A percentile compares a stretch with the other conserved stretches of the same genome.
Conservation (phyloP, 768 basidiomycete genomes). For the Amanita pallidorosea region DNA sequence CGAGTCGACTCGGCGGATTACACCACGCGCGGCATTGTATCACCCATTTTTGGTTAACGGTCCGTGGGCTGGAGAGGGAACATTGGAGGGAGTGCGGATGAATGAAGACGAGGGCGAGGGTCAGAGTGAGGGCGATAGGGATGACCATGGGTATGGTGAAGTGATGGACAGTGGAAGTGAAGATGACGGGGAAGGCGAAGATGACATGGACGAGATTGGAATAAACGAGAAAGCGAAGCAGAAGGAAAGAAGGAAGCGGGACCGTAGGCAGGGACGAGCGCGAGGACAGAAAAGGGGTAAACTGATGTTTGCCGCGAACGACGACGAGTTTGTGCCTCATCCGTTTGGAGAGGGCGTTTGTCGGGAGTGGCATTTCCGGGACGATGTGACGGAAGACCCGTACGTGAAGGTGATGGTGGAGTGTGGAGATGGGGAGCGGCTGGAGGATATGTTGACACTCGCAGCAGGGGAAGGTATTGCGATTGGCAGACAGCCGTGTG, state of each 20-base stretch:
- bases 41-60: conserved; percentile 58
- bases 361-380: conserved; percentile 44
- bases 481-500: conserved; percentile 50
- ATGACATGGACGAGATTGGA: not conserved
- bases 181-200: not conserved
- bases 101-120: conserved; percentile 19
- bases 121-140: not conserved
- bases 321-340: conserved; percentile 64
- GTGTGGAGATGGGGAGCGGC: conserved; percentile 20
- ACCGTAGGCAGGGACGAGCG: conserved; percentile 3
- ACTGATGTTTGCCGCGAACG: conserved; percentile 21
- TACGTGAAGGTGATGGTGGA: conserved; percentile 33
- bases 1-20: conserved; percentile 68
- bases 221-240: not conserved
- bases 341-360: conserved; percentile 61
- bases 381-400: conserved; percentile 44
- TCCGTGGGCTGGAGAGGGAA: conserved; percentile 2
- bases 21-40: conserved; percentile 63
- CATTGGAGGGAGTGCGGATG: not conserved
- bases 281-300: conserved; percentile 18
- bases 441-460: conserved; percentile 20
- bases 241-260: not conserved
- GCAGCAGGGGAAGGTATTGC: conserved; percentile 42
- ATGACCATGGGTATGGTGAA: not conserved
- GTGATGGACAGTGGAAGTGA: not conserved